Evolutionary conservation across 78 protist species (phyloP), one percentile per base, ranked within the genome.

Genomic region (Trichosphaerium sp.): DNA sequence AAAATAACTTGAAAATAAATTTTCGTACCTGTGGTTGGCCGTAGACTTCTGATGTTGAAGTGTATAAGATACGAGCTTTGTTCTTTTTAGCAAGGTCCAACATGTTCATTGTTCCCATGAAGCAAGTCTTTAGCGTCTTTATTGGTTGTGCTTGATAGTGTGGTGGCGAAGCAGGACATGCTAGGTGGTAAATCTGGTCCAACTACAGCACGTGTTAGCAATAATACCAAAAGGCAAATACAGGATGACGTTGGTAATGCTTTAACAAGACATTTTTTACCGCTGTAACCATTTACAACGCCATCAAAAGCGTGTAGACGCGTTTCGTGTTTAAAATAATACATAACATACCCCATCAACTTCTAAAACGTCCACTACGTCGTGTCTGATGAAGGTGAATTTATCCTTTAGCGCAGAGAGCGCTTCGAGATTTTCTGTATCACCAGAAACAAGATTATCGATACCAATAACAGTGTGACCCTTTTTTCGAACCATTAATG

Each of bases 1-100:
- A 21, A 18, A 18, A 18, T n/a, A n/a, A n/a, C 51, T 21, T 55
- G 10, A 10, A 55, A 18, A 12, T 34, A 15, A 12, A 34, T 55
- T 12, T 10, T 15, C 60, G 35, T 10, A 10, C 65, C 32, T 42
- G 68, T 21, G 88, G 85, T 21, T 79, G 74, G 37, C 88, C 87
- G 68, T 86, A 81, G 15, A 74, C 85, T 64, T 87, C 95, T 1
- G 79, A 62, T 41, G 95, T 90, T 23, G 91, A 85, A n/a, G 92
- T 70, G 28, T 70, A 34, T 25, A 84, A 66, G 34, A 88, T 1
- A 8, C 71, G 62, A 2, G 90, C 90, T n/a, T 25, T 31, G 18
- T 15, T 40, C 28, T 76, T 49, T 55, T 34, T 23, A 2, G 91
- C 95, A 15, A 84, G 68, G 37, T 69, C 88, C 7, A 90, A 77